Conservation (phyloP, 148 eudicot genomes). For the Vaccinium corymbosum region DNA sequence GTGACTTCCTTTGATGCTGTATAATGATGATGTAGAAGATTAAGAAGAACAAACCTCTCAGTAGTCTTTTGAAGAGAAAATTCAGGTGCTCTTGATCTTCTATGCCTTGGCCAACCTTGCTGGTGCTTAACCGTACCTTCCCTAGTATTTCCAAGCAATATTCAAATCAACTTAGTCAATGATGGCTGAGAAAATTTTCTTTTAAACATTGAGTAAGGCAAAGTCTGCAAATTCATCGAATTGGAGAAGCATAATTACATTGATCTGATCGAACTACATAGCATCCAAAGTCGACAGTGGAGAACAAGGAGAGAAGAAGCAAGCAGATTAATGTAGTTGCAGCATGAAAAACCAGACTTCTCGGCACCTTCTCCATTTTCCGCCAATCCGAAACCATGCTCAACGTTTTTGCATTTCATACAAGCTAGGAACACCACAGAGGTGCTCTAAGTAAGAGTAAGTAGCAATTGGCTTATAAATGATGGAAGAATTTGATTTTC, state of each 20-base stretch:
- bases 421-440: neutral
- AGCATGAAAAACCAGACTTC: neutral
- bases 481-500: neutral
- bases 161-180: neutral
- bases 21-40: neutral
- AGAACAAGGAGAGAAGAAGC: constrained; percentile 14
- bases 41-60: constrained; percentile 25
- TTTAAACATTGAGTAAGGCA: neutral
- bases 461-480: neutral
- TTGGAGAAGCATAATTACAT: neutral
- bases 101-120: neutral
- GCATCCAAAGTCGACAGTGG: constrained; percentile 3
- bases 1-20: too few relatives aligned
- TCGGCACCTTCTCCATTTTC: constrained; percentile 4
- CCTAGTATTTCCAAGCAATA: constrained; percentile 22
- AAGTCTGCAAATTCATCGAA: too few relatives aligned
- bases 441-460: neutral
- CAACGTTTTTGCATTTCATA: neutral
- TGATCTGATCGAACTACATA: neutral
- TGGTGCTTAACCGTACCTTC: constrained; percentile 18
- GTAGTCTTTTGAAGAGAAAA: constrained; percentile 31
- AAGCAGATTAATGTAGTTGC: neutral
- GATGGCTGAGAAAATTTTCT: too few relatives aligned
- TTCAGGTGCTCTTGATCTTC: constrained; percentile 17
- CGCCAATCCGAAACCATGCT: neutral